Base-by-base conservation (phyloP, 148 eudicot species). In the Heliamphora exappendiculata region DNA sequence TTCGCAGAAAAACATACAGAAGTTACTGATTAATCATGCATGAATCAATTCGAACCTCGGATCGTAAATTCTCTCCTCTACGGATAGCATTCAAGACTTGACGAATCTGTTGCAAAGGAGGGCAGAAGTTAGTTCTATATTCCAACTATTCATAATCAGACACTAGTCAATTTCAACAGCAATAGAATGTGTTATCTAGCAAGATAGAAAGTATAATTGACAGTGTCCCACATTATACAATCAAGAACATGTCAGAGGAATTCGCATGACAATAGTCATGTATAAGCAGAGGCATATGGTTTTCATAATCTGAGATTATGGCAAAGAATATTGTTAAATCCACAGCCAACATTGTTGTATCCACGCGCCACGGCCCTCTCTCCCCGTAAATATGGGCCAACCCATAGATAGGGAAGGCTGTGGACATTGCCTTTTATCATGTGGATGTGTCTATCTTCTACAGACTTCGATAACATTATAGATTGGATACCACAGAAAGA, bases 51-150 rank as follows among this genome's bases (percentile, higher is more conserved):
- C 82, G 60, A 80, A 86, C 90, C 90, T 87, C 88, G 31, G 86
- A 80, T 26, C 83, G 83, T 70, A 83, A 72, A 75, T 72, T 82
- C 67, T 81, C 85, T 22, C 86, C 84, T 79, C 88, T 83, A 34
- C 88, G 79, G 84, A 85, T 80, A 57, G 88, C 85, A 81, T 73
- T 79, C 81, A 85, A 76, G 65, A 87, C 82, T 33, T 85, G 86
- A 55, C 88, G 87, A 74, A 87, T 85, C 90, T 87, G 90, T 79
- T 36, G 47, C 36, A 81, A 11, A 33, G 68, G 50, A 58, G 68
- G 5, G 57, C 13, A 44, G 36, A 58, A 57, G 73, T 57, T 41
- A 53, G 44, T 26, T 54, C 47, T 51, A 37, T 22, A 37, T 55
- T 42, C 24, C 57, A 19, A 17, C 41, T 6, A 44, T 49, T 49